Conservation (phyloP, 2,329 filamentous ascomycete genomes). For the Verticillium dahliae region DNA sequence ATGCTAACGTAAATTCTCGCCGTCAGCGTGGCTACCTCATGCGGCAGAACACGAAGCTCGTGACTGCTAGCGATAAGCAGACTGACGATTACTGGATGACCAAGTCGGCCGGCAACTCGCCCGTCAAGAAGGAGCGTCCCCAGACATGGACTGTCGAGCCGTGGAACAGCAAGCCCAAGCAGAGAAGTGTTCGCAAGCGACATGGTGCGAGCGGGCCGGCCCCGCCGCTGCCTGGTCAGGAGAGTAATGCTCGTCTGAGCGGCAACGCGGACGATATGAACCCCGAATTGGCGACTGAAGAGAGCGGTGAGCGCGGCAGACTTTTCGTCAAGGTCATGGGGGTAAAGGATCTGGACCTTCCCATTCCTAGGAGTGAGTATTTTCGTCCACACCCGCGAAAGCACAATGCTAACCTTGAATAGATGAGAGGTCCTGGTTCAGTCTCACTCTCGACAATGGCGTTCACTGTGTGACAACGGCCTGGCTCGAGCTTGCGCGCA, state of each 20-base stretch:
- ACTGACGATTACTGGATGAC: conserved; percentile 46
- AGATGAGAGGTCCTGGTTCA: conserved; percentile 92
- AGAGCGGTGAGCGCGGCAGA: conserved; percentile 79
- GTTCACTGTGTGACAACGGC: conserved; percentile 96
- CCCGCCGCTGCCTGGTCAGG: conserved; percentile 81
- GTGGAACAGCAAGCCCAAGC: conserved; percentile 78
- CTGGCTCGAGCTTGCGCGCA: conserved; percentile 87
- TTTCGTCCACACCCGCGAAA: not conserved
- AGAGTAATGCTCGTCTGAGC: conserved; percentile 66
- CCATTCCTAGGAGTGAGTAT: conserved; percentile 79
- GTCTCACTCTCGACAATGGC: conserved; percentile 94
- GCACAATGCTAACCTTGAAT: conserved; percentile 16
- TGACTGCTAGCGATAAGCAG: conserved; percentile 80
- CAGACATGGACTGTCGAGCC: conserved; percentile 96
- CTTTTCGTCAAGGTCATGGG: conserved; percentile 99
- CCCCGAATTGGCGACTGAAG: conserved; percentile 55
- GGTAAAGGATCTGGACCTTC: conserved; percentile 90
- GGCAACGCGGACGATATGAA: conserved; percentile 59
- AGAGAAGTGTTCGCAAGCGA: conserved; percentile 55
- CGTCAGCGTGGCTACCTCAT: conserved; percentile 96
- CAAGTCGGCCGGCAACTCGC: conserved; percentile 61
- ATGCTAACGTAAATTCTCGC: conserved; percentile 58
- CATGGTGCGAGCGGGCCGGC: conserved; percentile 52
- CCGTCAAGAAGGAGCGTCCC: conserved; percentile 69
- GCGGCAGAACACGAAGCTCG: conserved; percentile 96